Base-by-base conservation (phyloP, 2,329 filamentous ascomycete species). In the Dactylellina haptotyla region DNA sequence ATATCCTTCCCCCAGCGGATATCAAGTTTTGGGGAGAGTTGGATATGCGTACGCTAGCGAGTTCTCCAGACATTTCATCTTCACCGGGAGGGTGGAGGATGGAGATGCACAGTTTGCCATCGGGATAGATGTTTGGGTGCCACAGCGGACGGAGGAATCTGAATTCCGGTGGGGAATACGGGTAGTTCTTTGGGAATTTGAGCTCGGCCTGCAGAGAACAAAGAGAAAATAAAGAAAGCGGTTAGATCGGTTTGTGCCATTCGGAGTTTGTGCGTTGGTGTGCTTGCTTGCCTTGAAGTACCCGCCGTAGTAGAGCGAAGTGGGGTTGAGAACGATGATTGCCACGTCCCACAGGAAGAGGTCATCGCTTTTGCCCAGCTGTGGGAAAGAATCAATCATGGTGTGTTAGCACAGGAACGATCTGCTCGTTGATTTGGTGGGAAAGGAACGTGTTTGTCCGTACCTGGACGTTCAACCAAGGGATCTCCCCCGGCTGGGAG, bases 31-130 rank as follows among this genome's bases (percentile, higher is more conserved):
- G 12, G 30, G 41, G 10, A 43, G 23, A 9, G 14, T 3, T 10
- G 28, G 16, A 37, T 20, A n/a, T 46, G 64, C 65, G 23, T 76
- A 78, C 77, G 69, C 89, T 90, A 4, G 95, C 94, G 39, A 87
- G 83, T 82, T 98, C 94, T 74, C 95, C 95, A 0, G 93, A 97
- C 84, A 93, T 94, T 77, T 90, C 87, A 79, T 98, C 94, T 74
- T 97, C 92, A 76, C 95, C 95, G 0, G 95, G 93, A 16, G 88
- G 87, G 81, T 99, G 94, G 9, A 99, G 88, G 78, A 99, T 99
- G 48, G 93, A 97, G 80, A 99, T 98, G 84, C 95, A 98, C 46
- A 98, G 86, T 77, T 89, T 89, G 78, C 94, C 94, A 80, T 97
- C 91, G 4, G 88, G 83, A 83, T 98, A 98, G 79, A 99, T 89